phyloP scores from a whole-genome alignment of 129 eudicot species.

The Artemisia argyi region DNA sequence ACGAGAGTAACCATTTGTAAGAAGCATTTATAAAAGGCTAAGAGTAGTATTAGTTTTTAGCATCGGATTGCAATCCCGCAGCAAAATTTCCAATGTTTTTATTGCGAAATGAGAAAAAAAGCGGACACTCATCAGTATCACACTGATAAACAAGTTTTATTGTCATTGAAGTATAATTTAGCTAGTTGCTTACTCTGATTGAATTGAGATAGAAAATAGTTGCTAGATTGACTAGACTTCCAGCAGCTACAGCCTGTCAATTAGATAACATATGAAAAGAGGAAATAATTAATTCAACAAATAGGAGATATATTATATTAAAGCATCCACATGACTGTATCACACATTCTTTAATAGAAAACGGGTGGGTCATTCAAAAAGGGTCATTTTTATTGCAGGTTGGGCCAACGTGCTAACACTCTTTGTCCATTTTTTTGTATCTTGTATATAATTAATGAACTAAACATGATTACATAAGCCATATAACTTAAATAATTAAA shows the following conservation, averaged over 20 bases:
- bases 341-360: neutral
- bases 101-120: constrained; percentile 1
- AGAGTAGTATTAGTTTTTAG: neutral
- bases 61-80: neutral
- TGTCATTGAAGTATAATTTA: neutral
- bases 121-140: neutral
- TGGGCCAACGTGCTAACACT: neutral
- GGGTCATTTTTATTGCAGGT: neutral
- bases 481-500: neutral
- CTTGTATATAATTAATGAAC: neutral
- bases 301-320: neutral
- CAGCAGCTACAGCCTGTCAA: constrained; percentile 93
- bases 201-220: constrained; percentile 78
- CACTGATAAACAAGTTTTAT: neutral
- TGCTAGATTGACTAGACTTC: constrained; percentile 84
- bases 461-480: too few relatives aligned
- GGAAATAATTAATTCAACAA: neutral
- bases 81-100: neutral
- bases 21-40: neutral
- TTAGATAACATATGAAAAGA: constrained; percentile 15
- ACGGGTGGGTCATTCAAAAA: constrained; percentile 3
- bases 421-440: neutral
- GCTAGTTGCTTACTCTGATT: constrained; percentile 53
- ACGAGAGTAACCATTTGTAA: constrained; percentile 6
- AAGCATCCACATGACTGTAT: neutral